A percentile compares a stretch with the other conserved stretches of the same genome.
Evolutionary conservation across 441 rosid species (phyloP).

Genomic region (Gossypium aridum): DNA sequence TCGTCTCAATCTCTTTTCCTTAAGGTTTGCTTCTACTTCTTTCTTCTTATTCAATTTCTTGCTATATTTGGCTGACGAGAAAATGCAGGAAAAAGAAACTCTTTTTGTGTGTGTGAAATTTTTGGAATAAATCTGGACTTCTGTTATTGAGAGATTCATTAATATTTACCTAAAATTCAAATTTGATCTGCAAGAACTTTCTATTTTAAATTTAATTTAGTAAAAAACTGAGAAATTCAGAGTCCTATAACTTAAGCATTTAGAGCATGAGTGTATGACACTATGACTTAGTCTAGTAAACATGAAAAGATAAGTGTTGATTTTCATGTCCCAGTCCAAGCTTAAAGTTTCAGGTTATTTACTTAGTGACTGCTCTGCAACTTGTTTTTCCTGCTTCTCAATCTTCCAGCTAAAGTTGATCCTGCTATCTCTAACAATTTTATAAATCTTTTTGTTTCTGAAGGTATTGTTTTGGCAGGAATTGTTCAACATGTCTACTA

Average conservation of each 20-base stretch:
- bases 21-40: constrained; percentile 15
- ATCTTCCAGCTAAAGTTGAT: not conserved
- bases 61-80: constrained; percentile 6
- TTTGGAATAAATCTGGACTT: not conserved
- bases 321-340: not conserved
- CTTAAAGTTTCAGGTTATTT: not conserved
- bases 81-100: not conserved
- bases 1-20: constrained; percentile 12
- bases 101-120: not conserved
- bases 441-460: not conserved
- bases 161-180: not conserved
- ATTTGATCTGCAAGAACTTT: not conserved
- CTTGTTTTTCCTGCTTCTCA: not conserved
- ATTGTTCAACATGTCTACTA: constrained; percentile 35
- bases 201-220: not conserved
- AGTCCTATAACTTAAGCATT: not conserved
- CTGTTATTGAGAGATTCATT: not conserved
- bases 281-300: not conserved
- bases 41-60: not conserved
- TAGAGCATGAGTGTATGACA: not conserved
- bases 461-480: constrained; percentile 11
- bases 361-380: not conserved
- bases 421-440: not conserved
- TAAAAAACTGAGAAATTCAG: not conserved
- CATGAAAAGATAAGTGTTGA: not conserved